Conservation (phyloP, 23 red algal genomes). For the Gracilaria domingensis region DNA sequence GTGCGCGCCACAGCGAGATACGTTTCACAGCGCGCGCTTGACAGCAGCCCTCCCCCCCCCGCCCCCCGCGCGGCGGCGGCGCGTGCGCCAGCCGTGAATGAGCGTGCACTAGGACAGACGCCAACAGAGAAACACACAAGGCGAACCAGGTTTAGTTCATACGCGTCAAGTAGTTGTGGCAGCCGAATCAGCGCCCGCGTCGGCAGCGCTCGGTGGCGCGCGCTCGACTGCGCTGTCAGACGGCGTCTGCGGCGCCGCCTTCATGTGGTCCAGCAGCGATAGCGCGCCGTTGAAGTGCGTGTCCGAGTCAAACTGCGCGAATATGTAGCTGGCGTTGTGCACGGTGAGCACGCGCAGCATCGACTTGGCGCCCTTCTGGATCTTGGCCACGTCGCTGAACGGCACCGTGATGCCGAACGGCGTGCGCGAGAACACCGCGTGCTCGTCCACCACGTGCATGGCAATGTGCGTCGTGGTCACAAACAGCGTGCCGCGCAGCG, state of each 20-base stretch:
- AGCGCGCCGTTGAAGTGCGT: constrained; percentile 53
- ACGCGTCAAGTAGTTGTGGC: not conserved
- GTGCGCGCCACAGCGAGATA: no score
- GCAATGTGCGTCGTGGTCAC: constrained; percentile 60
- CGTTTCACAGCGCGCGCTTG: no score
- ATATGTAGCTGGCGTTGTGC: constrained; percentile 54
- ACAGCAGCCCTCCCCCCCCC: no score
- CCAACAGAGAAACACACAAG: no score
- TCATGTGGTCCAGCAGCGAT: constrained; percentile 65
- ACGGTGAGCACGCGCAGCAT: constrained; percentile 59
- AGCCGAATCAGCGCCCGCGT: not conserved
- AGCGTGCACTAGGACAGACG: no score
- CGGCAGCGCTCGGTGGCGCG: not conserved
- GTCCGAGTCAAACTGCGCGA: constrained; percentile 71
- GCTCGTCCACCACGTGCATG: constrained; percentile 54
- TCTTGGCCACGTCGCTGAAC: constrained; percentile 47
- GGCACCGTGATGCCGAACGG: constrained; percentile 55
- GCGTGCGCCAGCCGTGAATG: no score
- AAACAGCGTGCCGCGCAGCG: constrained; percentile 47
- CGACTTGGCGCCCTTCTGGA: constrained; percentile 67
- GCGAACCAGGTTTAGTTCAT: not conserved
- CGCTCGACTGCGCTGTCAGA: not conserved
- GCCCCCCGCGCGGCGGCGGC: no score
- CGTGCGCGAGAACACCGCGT: constrained; percentile 19
- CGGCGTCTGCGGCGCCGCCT: constrained; percentile 4